Evolutionary conservation across 2,329 filamentous ascomycete species (phyloP).

Genomic region (Fusarium heterosporum): DNA sequence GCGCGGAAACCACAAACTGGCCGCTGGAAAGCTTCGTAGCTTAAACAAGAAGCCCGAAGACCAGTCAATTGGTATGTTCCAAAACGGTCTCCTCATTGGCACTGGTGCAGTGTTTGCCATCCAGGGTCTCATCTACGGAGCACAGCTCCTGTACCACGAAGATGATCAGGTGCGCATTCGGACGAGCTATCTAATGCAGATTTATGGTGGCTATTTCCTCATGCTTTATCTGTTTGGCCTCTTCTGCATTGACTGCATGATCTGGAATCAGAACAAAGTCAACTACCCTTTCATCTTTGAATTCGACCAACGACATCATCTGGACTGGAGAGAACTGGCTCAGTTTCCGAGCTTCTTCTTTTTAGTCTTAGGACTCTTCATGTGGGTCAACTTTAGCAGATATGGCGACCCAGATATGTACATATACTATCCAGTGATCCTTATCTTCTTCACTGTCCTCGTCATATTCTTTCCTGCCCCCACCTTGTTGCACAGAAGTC

Average conservation of each 20-base stretch:
- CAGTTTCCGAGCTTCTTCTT: conserved; percentile 90
- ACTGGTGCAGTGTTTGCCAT: conserved; percentile 73
- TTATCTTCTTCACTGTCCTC: conserved; percentile 75
- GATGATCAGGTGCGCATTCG: conserved; percentile 62
- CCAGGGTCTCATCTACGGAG: conserved; percentile 73
- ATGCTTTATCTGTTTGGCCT: conserved; percentile 81
- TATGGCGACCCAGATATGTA: conserved; percentile 76
- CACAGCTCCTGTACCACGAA: conserved; percentile 62
- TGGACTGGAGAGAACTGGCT: conserved; percentile 90
- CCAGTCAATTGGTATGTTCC: conserved; percentile 68
- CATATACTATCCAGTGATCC: conserved; percentile 86
- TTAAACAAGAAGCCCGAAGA: conserved; percentile 70
- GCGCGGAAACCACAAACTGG: conserved; percentile 90
- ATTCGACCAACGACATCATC: conserved; percentile 84
- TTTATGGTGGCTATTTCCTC: conserved; percentile 93
- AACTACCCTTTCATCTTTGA: conserved; percentile 99
- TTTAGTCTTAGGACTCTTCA: conserved; percentile 79
- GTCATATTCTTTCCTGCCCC: conserved; percentile 82
- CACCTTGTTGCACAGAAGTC: conserved; percentile 78
- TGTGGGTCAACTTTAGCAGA: conserved; percentile 89
- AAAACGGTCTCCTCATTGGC: conserved; percentile 75
- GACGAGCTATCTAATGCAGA: conserved; percentile 80
- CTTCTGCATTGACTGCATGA: conserved; percentile 86
- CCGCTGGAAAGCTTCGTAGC: conserved; percentile 85
- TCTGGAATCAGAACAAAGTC: conserved; percentile 87